Evolutionary conservation across 192 early-diverging fungal species (phyloP).

Genomic region (Dimargaris cristalligena): DNA sequence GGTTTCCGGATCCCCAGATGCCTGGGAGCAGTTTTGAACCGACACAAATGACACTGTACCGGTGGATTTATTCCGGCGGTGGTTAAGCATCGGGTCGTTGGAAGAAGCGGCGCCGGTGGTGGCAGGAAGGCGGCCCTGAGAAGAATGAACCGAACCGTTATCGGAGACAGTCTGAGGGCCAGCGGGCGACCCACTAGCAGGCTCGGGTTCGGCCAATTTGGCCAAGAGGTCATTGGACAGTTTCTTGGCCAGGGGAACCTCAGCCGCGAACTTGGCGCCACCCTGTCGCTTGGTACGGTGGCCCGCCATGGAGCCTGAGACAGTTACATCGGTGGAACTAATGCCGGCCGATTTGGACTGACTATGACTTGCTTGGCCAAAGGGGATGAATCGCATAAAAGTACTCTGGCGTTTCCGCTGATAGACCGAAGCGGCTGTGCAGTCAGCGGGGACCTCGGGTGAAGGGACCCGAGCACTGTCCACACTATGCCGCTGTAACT

Average conservation of each 20-base stretch:
- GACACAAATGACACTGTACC: constrained; percentile 3
- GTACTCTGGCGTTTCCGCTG: not conserved
- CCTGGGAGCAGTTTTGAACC: not conserved
- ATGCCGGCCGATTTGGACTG: not conserved
- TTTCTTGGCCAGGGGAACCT: too few species aligned
- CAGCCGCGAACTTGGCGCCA: too few species aligned
- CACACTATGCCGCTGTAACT: too few species aligned
- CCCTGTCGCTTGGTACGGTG: too few species aligned
- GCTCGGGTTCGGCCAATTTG: too few species aligned
- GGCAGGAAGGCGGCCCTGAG: not conserved
- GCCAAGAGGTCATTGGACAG: too few species aligned
- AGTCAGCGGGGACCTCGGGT: too few species aligned
- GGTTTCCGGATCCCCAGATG: too few species aligned
- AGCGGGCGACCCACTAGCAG: not conserved
- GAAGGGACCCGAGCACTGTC: too few species aligned
- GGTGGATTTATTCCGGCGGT: constrained; percentile 4
- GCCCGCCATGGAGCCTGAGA: not conserved
- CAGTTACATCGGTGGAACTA: not conserved
- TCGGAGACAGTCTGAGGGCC: not conserved
- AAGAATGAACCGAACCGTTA: not conserved
- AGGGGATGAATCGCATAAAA: constrained; percentile 7
- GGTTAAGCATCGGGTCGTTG: not conserved
- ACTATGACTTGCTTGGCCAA: not conserved
- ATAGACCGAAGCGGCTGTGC: too few species aligned
- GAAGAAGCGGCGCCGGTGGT: not conserved